These are phyloP conservation scores for Suillus weaverae DNA, from an alignment of 768 basidiomycete genomes.

Conservation along the genomic window DNA sequence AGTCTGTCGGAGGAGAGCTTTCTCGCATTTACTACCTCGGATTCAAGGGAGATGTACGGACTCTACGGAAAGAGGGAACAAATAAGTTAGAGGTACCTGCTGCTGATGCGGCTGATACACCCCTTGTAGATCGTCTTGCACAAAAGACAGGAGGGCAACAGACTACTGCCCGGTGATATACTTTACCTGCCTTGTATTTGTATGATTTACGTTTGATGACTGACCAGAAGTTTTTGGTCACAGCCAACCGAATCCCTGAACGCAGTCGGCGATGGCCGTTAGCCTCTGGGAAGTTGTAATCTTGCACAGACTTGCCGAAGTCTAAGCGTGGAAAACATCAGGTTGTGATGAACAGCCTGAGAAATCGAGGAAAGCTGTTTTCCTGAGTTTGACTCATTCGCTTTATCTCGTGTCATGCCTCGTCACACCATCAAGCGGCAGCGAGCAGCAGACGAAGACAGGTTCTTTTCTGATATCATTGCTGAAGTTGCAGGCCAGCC, in stretches of 20 bases:
- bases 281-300: neutral
- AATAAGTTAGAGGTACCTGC: slow-evolving; percentile 74
- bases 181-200: slow-evolving; percentile 3
- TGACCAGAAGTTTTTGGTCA: neutral
- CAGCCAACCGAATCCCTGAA: neutral
- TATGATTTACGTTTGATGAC: neutral
- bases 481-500: neutral
- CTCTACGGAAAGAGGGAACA: slow-evolving; percentile 55
- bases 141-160: slow-evolving; percentile 61
- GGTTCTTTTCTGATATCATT: neutral
- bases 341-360: neutral
- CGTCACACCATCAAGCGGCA: neutral
- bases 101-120: slow-evolving; percentile 76
- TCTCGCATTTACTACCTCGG: slow-evolving; percentile 78
- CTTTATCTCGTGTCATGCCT: neutral
- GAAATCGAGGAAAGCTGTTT: neutral
- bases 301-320: neutral
- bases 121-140: slow-evolving; percentile 56
- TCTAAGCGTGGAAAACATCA: slow-evolving; percentile 18
- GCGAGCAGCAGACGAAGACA: neutral
- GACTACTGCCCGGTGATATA: slow-evolving; percentile 54
- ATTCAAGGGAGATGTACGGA: slow-evolving; percentile 73
- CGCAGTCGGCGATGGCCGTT: neutral
- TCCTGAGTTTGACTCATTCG: neutral
- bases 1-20: slow-evolving; percentile 62